Base-by-base conservation (phyloP, 225 moss, liverwort and hornwort genomes). In the Pseudisothecium myosuroides region DNA sequence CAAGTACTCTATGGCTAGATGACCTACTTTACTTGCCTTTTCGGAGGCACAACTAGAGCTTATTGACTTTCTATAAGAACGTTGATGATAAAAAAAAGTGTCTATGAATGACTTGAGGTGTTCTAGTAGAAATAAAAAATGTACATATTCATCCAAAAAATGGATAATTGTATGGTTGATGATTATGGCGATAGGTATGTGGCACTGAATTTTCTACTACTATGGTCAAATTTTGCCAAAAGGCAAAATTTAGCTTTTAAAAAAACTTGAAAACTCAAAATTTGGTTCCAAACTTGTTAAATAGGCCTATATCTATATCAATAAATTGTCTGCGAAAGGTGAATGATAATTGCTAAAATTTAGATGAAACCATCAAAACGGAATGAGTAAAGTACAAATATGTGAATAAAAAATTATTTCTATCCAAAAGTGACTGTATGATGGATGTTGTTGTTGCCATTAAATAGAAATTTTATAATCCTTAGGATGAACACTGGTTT, bases 1-100 rank as follows among this genome's bases (percentile, higher is more conserved):
- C 7, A 12, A 22, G 2, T 4, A 1, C 7, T 39, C 7, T 24
- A 69, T 21, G n/a, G n/a, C n/a, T n/a, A 0, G 23, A 39, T 4
- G 1, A n/a, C 37, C 22, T 68, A 23, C 13, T 7, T n/a, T 22
- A 22, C 5, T 23, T 39, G 13, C 4, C 12, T 69, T 39, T n/a
- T 39, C 8, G 23, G 23, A 69, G 6, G 23, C 7, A 39, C 39
- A 7, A 69, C 13, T 23, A 69, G 32, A 64, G 8, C 9, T 32
- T 65, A 64, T 20, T 66, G 20, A 66, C 6, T 8, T 15, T 71
- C 5, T 14, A 1, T 41, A 26, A 41, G 8, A 15, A 41, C 26
- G 3, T 8, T 0, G 0, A 71, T 11, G 67, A 67, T n/a, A 22
- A n/a, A 36, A n/a, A 36, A 56, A 68, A 22, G 22, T 68, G n/a